These are phyloP conservation scores for Aspergillus quadrilineatus DNA, from an alignment of 2,329 filamentous ascomycete genomes.

Conservation along the genomic window DNA sequence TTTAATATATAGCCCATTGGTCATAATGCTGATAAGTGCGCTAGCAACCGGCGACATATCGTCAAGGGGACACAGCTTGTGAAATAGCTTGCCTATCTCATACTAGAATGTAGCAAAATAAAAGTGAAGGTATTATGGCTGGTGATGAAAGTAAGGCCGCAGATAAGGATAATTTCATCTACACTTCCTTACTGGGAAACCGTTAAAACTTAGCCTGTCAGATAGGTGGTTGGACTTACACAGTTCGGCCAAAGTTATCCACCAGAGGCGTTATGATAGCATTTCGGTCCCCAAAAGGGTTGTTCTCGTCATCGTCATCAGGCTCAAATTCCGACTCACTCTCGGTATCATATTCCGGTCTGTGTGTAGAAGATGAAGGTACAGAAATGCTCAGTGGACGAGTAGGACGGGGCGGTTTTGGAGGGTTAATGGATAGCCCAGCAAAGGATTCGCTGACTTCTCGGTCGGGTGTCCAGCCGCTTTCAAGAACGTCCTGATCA, in stretches of 20 bases:
- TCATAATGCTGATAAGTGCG: background rate
- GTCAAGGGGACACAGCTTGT: background rate
- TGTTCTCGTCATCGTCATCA: conserved; percentile 74
- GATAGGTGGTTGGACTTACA: conserved; percentile 11
- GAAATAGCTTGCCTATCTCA: background rate
- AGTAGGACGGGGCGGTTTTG: conserved; percentile 51
- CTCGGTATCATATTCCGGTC: conserved; percentile 51
- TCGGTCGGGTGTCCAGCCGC: conserved; percentile 30
- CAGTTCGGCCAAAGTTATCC: conserved; percentile 33
- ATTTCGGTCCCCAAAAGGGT: conserved; percentile 84
- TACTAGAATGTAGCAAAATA: background rate
- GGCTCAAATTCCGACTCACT: conserved; percentile 53
- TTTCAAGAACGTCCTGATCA: conserved; percentile 53
- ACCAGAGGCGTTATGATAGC: conserved; percentile 46
- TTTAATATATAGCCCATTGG: background rate
- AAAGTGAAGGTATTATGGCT: background rate
- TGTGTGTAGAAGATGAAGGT: conserved; percentile 22
- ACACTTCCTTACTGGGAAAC: conserved; percentile 30
- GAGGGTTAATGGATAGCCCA: conserved; percentile 36
- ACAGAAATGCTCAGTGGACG: conserved; percentile 58
- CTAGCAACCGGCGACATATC: background rate
- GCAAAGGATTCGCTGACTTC: conserved; percentile 31
- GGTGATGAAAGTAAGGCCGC: background rate
- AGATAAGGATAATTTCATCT: background rate
- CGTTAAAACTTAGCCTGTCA: conserved; percentile 12